These are phyloP conservation scores for Jamesozyma lodderae DNA, from an alignment of 805 yeast genomes.

Conservation along the genomic window DNA sequence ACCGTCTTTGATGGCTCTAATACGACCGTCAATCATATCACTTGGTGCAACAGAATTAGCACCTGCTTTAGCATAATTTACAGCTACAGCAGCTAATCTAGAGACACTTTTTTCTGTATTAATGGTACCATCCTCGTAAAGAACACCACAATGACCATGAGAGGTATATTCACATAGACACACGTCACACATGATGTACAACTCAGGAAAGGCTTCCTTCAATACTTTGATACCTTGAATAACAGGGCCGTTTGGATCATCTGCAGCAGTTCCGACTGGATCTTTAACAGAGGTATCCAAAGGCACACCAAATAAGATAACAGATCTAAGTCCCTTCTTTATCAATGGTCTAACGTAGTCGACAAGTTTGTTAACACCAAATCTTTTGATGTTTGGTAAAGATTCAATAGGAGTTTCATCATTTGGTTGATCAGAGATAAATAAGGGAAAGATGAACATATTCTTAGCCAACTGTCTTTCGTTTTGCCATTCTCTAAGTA, in stretches of 20 bases:
- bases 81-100: slow-evolving; percentile 90
- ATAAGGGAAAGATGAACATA: slow-evolving; percentile 89
- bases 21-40: slow-evolving; percentile 96
- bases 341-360: slow-evolving; percentile 65
- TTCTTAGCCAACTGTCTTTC: slow-evolving; percentile 75
- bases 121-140: slow-evolving; percentile 79
- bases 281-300: slow-evolving; percentile 70
- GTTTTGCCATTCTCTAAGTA: slow-evolving; percentile 84
- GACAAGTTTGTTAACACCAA: slow-evolving; percentile 70
- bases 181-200: slow-evolving; percentile 87
- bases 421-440: slow-evolving; percentile 71
- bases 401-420: slow-evolving; percentile 69
- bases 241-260: slow-evolving; percentile 94
- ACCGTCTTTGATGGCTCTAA: slow-evolving; percentile 78
- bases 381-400: slow-evolving; percentile 80
- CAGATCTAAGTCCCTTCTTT: slow-evolving; percentile 74
- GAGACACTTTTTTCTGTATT: slow-evolving; percentile 65
- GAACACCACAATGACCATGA: slow-evolving; percentile 96
- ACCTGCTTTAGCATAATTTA: slow-evolving; percentile 91
- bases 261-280: slow-evolving; percentile 78
- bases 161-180: slow-evolving; percentile 94
- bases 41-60: slow-evolving; percentile 94
- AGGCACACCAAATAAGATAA: slow-evolving; percentile 88
- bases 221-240: slow-evolving; percentile 66
- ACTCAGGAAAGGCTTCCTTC: slow-evolving; percentile 59